These are phyloP conservation scores for Agarophyton chilense DNA, from an alignment of 23 red algal genomes.

Conservation along the genomic window DNA sequence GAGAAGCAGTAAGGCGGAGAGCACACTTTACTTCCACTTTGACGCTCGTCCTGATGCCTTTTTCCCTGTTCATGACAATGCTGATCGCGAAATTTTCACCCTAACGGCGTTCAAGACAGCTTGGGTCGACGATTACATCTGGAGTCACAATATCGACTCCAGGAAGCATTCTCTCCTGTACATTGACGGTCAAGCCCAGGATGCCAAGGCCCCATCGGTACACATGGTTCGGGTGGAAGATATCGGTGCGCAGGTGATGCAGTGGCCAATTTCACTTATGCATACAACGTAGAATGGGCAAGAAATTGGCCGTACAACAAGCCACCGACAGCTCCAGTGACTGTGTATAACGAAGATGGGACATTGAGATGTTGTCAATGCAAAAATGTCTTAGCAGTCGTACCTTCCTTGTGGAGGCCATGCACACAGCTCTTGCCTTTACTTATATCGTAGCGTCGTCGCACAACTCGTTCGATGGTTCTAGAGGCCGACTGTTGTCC, in stretches of 20 bases:
- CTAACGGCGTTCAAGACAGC: conserved; percentile 33
- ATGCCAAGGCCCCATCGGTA: conserved; percentile 52
- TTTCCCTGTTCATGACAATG: conserved; percentile 55
- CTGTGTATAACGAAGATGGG: conserved; percentile 16
- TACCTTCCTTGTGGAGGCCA: too few species aligned
- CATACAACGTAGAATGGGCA: conserved; percentile 70
- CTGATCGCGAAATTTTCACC: conserved; percentile 51
- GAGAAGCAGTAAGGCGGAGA: conserved; percentile 5
- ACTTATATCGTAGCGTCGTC: too few species aligned
- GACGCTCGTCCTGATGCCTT: conserved; percentile 60
- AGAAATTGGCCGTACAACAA: conserved; percentile 15
- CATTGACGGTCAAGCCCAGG: conserved; percentile 47
- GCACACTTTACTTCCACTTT: conserved; percentile 54
- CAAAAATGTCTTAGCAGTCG: too few species aligned
- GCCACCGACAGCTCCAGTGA: neutral
- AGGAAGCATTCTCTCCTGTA: conserved; percentile 42
- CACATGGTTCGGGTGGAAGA: conserved; percentile 31
- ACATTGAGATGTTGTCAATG: too few species aligned
- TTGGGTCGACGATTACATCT: conserved; percentile 29
- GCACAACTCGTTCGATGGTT: too few species aligned
- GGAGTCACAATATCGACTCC: conserved; percentile 50
- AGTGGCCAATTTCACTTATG: conserved; percentile 48
- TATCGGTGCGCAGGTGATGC: conserved; percentile 23
- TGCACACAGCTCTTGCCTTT: too few species aligned
- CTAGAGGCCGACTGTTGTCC: too few species aligned